phyloP scores from a whole-genome alignment of 2,329 filamentous ascomycete genomes.

The Aspergillus floridensis region DNA sequence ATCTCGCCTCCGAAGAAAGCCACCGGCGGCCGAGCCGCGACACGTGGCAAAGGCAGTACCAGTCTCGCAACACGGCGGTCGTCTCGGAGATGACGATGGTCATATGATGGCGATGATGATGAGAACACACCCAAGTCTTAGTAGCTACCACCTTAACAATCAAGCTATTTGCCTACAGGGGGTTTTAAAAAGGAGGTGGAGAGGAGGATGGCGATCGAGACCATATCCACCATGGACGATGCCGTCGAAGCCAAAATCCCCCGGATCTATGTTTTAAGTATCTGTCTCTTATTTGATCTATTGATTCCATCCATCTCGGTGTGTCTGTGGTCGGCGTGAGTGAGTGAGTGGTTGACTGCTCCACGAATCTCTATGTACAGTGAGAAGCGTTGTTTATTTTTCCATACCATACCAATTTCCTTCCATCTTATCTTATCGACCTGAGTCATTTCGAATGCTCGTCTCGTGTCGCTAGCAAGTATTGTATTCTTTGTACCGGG shows the following conservation, averaged over 20 bases:
- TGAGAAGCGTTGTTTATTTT: neutral
- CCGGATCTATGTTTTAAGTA: neutral
- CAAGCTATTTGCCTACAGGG: too few relatives aligned
- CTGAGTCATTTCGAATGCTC: too few relatives aligned
- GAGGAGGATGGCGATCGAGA: too few relatives aligned
- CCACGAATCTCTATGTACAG: neutral
- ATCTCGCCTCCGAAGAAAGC: slow-evolving; percentile 14
- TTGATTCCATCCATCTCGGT: neutral
- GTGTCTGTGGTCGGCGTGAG: neutral
- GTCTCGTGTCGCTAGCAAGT: too few relatives aligned
- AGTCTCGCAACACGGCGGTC: slow-evolving; percentile 21
- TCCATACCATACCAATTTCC: neutral
- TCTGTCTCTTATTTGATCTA: neutral
- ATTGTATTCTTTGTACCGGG: too few relatives aligned
- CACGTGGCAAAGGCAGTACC: slow-evolving; percentile 12
- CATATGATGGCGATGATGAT: slow-evolving; percentile 10
- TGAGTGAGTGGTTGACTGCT: neutral
- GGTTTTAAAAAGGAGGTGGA: too few relatives aligned
- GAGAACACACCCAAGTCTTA: neutral
- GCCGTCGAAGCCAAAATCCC: too few relatives aligned
- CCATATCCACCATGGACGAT: too few relatives aligned
- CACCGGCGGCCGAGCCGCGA: neutral
- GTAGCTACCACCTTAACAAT: too few relatives aligned
- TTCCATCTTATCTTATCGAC: neutral
- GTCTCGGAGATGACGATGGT: slow-evolving; percentile 17